Evolutionary conservation across 257 asterid species (phyloP).

Genomic region (Fraxinus pennsylvanica): DNA sequence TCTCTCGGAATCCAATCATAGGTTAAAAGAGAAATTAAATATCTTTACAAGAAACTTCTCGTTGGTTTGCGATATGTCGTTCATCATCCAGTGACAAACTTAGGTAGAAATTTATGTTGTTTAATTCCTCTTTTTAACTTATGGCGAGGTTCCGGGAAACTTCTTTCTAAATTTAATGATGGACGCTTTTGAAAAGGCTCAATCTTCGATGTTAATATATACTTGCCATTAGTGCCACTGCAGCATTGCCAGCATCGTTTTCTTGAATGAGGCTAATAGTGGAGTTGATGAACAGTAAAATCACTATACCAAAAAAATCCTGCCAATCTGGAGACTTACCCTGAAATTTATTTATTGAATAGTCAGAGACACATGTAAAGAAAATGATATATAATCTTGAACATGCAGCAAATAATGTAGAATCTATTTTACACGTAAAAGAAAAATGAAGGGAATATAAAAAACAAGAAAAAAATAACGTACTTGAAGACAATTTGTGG

Average conservation of each 20-base stretch:
- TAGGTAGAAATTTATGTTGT: too few species aligned
- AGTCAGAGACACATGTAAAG: slow-evolving; percentile 2
- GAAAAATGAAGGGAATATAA: too few species aligned
- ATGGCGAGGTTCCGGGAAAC: too few species aligned
- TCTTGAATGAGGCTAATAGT: slow-evolving; percentile 73
- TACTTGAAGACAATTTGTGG: too few species aligned
- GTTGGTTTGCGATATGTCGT: slow-evolving; percentile 46
- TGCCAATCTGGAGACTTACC: slow-evolving; percentile 77
- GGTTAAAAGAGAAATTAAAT: slow-evolving; percentile 67
- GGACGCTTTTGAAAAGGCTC: too few species aligned
- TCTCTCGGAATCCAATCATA: slow-evolving; percentile 70
- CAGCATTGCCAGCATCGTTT: slow-evolving; percentile 77
- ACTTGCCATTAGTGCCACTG: slow-evolving; percentile 4
- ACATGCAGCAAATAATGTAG: neutral
- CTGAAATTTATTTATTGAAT: slow-evolving; percentile 30
- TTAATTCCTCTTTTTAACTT: too few species aligned
- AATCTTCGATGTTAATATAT: too few species aligned
- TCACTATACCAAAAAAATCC: slow-evolving; percentile 59
- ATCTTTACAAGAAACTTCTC: slow-evolving; percentile 50
- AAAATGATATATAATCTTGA: neutral
- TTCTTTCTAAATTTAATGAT: too few species aligned
- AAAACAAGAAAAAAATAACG: too few species aligned
- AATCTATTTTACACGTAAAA: too few species aligned
- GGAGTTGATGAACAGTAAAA: slow-evolving; percentile 61
- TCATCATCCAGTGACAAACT: too few species aligned